These are phyloP conservation scores for Paraglomus occultum DNA, from an alignment of 192 early-diverging fungal species.

Conservation along the genomic window DNA sequence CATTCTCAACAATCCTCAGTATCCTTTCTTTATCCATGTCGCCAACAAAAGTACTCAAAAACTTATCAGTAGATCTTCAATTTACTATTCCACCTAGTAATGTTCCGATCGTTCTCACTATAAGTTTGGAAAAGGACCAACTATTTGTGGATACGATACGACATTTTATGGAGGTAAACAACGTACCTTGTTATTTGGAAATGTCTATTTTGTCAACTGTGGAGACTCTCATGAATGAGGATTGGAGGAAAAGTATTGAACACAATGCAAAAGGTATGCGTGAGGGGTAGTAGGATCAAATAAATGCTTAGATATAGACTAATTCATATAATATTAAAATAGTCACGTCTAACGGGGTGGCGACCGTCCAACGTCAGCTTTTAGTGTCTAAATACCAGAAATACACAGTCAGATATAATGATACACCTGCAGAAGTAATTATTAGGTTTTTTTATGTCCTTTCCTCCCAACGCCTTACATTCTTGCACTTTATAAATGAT, in stretches of 20 bases:
- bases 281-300: constrained; percentile 3
- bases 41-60: constrained; percentile 23
- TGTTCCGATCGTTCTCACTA: background rate
- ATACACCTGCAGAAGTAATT: constrained; percentile 15
- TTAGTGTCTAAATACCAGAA: constrained; percentile 22
- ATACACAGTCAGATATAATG: constrained; percentile 15
- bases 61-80: constrained; percentile 20
- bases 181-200: constrained; percentile 48
- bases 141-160: constrained; percentile 44
- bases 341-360: background rate
- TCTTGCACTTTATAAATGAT: background rate
- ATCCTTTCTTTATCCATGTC: background rate
- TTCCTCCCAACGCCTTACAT: background rate
- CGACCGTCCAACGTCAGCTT: background rate
- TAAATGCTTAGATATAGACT: background rate
- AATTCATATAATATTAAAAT: background rate
- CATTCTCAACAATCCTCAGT: too few species aligned
- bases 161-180: constrained; percentile 40
- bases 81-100: constrained; percentile 12
- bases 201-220: constrained; percentile 46
- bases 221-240: constrained; percentile 36
- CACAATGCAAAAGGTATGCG: constrained; percentile 27
- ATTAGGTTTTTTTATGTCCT: background rate
- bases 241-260: constrained; percentile 31
- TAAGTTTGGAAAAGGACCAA: constrained; percentile 39